Conservation (phyloP, 331 rosid genomes). For the Telfairia occidentalis region DNA sequence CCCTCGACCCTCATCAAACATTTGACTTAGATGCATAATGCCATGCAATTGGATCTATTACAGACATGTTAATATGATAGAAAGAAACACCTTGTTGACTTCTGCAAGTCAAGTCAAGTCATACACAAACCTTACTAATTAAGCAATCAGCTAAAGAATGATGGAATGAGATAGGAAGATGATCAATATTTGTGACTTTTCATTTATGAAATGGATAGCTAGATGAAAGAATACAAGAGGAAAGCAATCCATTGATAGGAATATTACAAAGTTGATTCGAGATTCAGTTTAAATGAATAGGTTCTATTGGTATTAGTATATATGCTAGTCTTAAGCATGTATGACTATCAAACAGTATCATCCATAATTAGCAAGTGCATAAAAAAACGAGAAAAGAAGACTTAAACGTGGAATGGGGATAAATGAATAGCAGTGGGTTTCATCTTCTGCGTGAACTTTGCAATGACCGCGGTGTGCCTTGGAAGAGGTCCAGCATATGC, state of each 20-base stretch:
- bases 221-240: neutral
- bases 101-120: neutral
- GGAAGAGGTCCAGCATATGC: constrained; percentile 45
- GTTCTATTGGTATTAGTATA: neutral
- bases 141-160: neutral
- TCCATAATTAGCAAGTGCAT: neutral
- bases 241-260: neutral
- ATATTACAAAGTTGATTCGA: neutral
- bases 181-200: neutral
- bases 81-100: neutral
- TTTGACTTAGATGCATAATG: neutral
- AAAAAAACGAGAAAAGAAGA: neutral
- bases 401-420: neutral
- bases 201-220: neutral
- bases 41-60: neutral
- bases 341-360: neutral
- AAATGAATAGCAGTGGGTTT: constrained; percentile 5
- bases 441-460: constrained; percentile 21
- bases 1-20: neutral
- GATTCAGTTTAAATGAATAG: neutral
- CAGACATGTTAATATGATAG: neutral
- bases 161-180: neutral
- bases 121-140: neutral
- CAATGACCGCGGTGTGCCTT: constrained; percentile 36
- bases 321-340: neutral